Percentiles rank a stretch among this genome's conserved stretches.
These are phyloP conservation scores for Thymus mandschuricus DNA, from an alignment of 257 asterid genomes.

Conservation along the genomic window DNA sequence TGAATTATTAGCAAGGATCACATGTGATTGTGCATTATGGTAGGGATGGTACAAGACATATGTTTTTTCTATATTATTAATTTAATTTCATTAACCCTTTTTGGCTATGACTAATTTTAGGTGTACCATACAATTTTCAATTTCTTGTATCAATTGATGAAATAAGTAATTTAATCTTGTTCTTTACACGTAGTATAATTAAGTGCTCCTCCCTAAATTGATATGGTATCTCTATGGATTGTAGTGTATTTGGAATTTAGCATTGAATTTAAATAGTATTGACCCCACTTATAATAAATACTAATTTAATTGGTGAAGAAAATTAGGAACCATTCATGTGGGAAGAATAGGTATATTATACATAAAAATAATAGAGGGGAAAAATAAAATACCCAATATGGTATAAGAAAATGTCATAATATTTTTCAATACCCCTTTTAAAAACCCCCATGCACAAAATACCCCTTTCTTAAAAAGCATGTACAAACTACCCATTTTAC, in stretches of 20 bases:
- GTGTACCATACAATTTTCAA: slow-evolving; percentile 31
- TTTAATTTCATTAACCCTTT: not conserved
- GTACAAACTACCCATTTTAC: too few species aligned
- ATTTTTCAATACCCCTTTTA: too few species aligned
- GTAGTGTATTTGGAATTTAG: not conserved
- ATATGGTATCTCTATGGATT: not conserved
- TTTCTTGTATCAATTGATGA: slow-evolving; percentile 25
- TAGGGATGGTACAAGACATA: slow-evolving; percentile 37
- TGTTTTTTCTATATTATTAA: slow-evolving; percentile 21
- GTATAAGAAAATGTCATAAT: too few species aligned
- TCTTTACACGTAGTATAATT: not conserved
- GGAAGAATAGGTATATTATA: not conserved
- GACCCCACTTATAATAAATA: not conserved
- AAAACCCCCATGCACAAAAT: too few species aligned
- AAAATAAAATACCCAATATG: too few species aligned
- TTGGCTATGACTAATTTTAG: slow-evolving; percentile 31
- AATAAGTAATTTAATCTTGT: not conserved
- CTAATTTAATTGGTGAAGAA: not conserved
- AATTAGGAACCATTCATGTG: slow-evolving; percentile 3
- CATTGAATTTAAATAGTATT: not conserved
- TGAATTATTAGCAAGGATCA: slow-evolving; percentile 6
- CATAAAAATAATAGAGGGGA: too few species aligned
- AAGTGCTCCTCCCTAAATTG: not conserved
- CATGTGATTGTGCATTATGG: slow-evolving; percentile 30
- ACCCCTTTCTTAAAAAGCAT: too few species aligned